These are phyloP conservation scores for Mrakia frigida DNA, from an alignment of 768 basidiomycete species.

Conservation along the genomic window DNA sequence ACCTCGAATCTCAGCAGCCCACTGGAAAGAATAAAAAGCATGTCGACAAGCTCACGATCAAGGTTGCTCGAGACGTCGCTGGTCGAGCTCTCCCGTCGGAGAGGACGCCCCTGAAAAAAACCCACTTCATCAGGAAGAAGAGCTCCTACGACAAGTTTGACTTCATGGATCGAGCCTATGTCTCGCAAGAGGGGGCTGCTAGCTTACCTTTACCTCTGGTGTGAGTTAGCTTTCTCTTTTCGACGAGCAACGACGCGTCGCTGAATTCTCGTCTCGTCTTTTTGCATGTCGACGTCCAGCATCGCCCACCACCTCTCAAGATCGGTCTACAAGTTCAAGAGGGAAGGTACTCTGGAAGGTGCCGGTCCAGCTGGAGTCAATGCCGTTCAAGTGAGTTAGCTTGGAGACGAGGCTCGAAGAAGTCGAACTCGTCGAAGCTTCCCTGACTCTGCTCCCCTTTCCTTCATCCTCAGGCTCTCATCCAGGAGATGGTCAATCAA, in stretches of 20 bases:
- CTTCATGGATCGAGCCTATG: slow-evolving; percentile 5
- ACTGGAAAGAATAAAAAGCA: neutral
- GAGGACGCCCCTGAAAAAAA: slow-evolving; percentile 32
- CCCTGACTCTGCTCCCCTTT: slow-evolving; percentile 9
- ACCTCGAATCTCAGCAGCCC: neutral
- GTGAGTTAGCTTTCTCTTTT: slow-evolving; percentile 47
- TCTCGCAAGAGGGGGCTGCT: slow-evolving; percentile 53
- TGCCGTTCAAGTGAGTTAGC: neutral
- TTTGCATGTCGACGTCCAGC: slow-evolving; percentile 45
- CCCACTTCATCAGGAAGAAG: slow-evolving; percentile 41
- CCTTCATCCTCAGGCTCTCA: slow-evolving; percentile 62
- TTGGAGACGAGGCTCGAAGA: too few species aligned
- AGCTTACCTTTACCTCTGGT: slow-evolving; percentile 74
- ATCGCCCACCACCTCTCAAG: slow-evolving; percentile 76
- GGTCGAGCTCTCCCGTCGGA: neutral
- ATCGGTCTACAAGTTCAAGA: slow-evolving; percentile 64
- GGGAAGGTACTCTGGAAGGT: slow-evolving; percentile 73
- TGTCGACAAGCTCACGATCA: neutral
- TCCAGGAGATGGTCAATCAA: slow-evolving; percentile 78
- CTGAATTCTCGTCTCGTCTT: neutral
- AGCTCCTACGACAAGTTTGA: slow-evolving; percentile 37
- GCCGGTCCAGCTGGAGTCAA: slow-evolving; percentile 21
- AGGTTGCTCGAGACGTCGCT: neutral
- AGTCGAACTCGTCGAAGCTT: slow-evolving; percentile 51
- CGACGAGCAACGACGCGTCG: neutral